A percentile compares a stretch with the other conserved stretches of the same genome.
phyloP scores from a whole-genome alignment of 495 filamentous ascomycete species.

The Aspergillus affinis region DNA sequence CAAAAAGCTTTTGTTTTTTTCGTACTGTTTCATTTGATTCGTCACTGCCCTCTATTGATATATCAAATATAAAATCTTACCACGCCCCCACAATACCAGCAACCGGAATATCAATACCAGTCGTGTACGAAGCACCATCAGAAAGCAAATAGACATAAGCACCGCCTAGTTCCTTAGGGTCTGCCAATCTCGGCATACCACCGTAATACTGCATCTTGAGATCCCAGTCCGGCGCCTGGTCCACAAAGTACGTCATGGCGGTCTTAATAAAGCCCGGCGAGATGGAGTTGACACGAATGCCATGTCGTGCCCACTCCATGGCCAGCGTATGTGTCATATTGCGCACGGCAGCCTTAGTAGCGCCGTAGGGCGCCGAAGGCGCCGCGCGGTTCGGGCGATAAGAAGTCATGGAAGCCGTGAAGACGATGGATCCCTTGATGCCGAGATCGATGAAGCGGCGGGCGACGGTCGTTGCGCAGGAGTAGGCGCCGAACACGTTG shows the following conservation, averaged over 20 bases:
- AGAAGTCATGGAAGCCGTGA: constrained; percentile 42
- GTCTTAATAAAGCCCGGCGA: constrained; percentile 30
- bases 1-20: no score
- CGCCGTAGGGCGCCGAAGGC: constrained; percentile 18
- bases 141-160: constrained; percentile 31
- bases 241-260: constrained; percentile 15
- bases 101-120: constrained; percentile 32
- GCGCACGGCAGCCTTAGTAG: constrained; percentile 20
- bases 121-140: constrained; percentile 29
- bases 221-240: constrained; percentile 17
- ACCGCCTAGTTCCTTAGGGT: constrained; percentile 29
- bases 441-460: constrained; percentile 20
- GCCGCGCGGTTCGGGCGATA: constrained; percentile 34
- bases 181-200: constrained; percentile 31
- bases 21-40: not conserved
- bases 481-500: constrained; percentile 32
- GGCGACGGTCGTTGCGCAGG: constrained; percentile 22
- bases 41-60: not conserved
- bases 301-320: constrained; percentile 38
- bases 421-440: constrained; percentile 36
- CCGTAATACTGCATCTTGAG: constrained; percentile 40
- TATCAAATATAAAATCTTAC: constrained; percentile 17
- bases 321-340: constrained; percentile 33
- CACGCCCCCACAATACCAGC: constrained; percentile 41
- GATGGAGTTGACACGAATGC: constrained; percentile 33